These are phyloP conservation scores for Tricholoma bakamatsutake DNA, from an alignment of 768 basidiomycete genomes.

Conservation along the genomic window DNA sequence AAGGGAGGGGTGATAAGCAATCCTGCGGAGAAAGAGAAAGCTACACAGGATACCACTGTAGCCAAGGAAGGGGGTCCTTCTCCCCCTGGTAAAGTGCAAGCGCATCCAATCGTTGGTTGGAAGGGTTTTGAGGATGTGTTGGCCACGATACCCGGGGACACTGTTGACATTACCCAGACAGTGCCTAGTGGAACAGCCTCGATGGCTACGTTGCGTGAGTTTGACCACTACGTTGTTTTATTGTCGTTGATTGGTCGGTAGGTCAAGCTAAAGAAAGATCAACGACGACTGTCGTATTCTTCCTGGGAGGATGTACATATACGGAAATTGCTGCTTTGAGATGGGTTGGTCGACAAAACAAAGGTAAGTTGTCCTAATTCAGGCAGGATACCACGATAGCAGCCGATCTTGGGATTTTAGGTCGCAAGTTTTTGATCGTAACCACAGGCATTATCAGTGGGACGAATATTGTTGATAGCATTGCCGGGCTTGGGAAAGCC, in stretches of 20 bases:
- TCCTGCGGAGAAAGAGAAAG: slow-evolving; percentile 56
- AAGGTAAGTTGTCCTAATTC: slow-evolving; percentile 42
- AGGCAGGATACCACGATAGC: slow-evolving; percentile 10
- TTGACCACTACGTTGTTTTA: slow-evolving; percentile 1
- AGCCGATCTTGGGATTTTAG: slow-evolving; percentile 31
- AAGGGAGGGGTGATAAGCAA: slow-evolving; percentile 87
- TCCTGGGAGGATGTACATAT: slow-evolving; percentile 95
- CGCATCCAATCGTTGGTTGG: slow-evolving; percentile 94
- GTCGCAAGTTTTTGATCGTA: slow-evolving; percentile 82
- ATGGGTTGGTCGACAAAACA: slow-evolving; percentile 84
- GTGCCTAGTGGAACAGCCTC: slow-evolving; percentile 21
- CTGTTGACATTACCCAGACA: slow-evolving; percentile 69
- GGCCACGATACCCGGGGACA: slow-evolving; percentile 75
- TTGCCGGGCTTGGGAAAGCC: slow-evolving; percentile 38
- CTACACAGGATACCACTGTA: slow-evolving; percentile 22
- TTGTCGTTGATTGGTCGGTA: slow-evolving; percentile 16
- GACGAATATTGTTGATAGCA: slow-evolving; percentile 60
- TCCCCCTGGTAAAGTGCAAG: slow-evolving; percentile 55
- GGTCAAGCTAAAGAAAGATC: slow-evolving; percentile 50
- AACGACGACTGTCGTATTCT: slow-evolving; percentile 89
- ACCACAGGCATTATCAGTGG: slow-evolving; percentile 92
- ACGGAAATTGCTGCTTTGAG: slow-evolving; percentile 94
- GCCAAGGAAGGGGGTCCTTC: slow-evolving; percentile 20
- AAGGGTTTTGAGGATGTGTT: slow-evolving; percentile 94
- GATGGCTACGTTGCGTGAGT: slow-evolving; percentile 29